Evolutionary conservation across 75 land plant species (phyloP).

Genomic region (Selaginella tamariscina): DNA sequence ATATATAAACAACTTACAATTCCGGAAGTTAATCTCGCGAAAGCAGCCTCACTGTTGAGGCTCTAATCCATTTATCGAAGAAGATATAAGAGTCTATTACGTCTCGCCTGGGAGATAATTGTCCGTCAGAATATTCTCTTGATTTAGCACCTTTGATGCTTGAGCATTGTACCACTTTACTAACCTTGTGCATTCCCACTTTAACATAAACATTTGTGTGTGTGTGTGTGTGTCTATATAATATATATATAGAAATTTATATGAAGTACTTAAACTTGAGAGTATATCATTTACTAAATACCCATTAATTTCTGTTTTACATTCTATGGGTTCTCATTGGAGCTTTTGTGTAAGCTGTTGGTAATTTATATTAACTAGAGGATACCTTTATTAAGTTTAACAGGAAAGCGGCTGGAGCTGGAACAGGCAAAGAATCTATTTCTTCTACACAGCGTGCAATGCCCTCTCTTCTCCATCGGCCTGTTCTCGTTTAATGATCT

Average conservation of each 20-base stretch:
- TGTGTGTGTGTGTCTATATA: too few species aligned
- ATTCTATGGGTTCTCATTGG: too few species aligned
- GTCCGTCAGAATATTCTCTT: conserved; percentile 14
- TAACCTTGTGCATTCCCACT: conserved; percentile 42
- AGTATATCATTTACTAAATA: background rate
- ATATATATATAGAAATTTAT: too few species aligned
- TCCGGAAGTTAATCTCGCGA: conserved; percentile 22
- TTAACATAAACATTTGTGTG: too few species aligned
- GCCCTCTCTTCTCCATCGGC: background rate
- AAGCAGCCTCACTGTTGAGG: conserved; percentile 17
- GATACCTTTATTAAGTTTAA: too few species aligned
- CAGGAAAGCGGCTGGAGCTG: conserved; percentile 9
- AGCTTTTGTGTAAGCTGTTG: too few species aligned
- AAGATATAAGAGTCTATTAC: conserved; percentile 33
- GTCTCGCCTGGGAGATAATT: conserved; percentile 25
- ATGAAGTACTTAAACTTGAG: background rate
- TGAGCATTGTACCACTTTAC: conserved; percentile 26
- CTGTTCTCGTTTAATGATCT: conserved; percentile 2
- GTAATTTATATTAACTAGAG: too few species aligned
- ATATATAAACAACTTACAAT: conserved; percentile 25
- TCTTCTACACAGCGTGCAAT: background rate
- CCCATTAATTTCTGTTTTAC: too few species aligned
- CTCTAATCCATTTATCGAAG: conserved; percentile 31
- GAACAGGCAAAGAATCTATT: background rate
- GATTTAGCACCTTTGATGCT: conserved; percentile 15